Evolutionary conservation across 1,284 basidiomycete species (phyloP), one percentile per base, ranked within the genome.

Genomic region (Phlebopus sp.): DNA sequence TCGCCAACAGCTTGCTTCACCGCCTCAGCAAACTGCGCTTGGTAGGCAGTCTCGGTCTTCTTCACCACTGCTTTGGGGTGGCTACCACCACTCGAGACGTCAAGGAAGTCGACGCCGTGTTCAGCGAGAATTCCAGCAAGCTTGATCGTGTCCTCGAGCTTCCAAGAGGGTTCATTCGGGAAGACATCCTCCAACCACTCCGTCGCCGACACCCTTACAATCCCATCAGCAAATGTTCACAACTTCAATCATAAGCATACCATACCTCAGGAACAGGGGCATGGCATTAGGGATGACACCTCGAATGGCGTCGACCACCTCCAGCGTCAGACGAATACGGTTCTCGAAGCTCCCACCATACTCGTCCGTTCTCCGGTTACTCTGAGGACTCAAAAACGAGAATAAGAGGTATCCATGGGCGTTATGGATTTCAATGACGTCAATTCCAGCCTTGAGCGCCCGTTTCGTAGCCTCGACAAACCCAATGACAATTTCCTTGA

Each of bases 331-430:
- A 13, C 85, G 70, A 27, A 76, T 74, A 36, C 86, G 77, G 63
- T 88, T 88, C 60, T 87, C 84, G 55, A 87, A 81, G 55, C 73
- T 78, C 2, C 88, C 88, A 4, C 87, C 86, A 59, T 90, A 91
- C 55, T 79, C 66, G 61, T 90, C 88, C 2, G 76, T 84, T 11
- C 87, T 78, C 55, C 77, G 73, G 72, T 91, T 91, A 49, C 76
- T 77, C 15, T 77, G 61, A 0, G 86, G 86, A 49, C 79, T 82
- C 37, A 81, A 35, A 72, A 87, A 74, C 39, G 62, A 63, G 56
- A 74, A 70, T 19, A 84, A 52, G 21, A 84, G 64, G 64, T 83
- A 86, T 32, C 83, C 79, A 57, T 91, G 85, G 4, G 86, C 81
- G 45, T 59, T 64, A 43, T 75, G 86, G 42, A 88, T 76, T 59